Conservation (phyloP, 441 rosid species). For the Bruguiera hainesii region DNA sequence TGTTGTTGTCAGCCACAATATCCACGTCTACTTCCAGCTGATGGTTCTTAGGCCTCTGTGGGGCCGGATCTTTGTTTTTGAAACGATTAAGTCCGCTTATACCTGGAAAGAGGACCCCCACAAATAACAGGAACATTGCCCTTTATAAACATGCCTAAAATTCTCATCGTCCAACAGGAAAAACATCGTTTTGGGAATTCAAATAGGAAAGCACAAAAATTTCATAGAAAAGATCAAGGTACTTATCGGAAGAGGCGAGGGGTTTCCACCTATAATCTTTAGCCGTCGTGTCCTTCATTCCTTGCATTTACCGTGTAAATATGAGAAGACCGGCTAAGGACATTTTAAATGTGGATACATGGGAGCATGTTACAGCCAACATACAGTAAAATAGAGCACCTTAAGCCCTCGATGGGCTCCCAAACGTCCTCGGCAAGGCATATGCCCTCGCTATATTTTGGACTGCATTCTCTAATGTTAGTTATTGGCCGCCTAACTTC, state of each 20-base stretch:
- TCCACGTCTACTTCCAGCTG: slow-evolving; percentile 38
- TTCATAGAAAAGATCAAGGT: slow-evolving; percentile 17
- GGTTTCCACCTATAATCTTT: slow-evolving; percentile 24
- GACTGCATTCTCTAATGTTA: no score
- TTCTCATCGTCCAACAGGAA: no score
- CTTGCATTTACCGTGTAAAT: slow-evolving; percentile 25
- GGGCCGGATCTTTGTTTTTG: slow-evolving; percentile 29
- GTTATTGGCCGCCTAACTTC: no score
- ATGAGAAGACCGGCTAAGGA: not conserved
- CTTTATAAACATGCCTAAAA: not conserved
- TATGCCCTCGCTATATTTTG: no score
- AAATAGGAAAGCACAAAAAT: not conserved
- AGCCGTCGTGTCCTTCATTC: slow-evolving; percentile 33
- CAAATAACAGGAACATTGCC: slow-evolving; percentile 32
- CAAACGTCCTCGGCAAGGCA: slow-evolving; percentile 26
- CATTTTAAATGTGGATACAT: not conserved
- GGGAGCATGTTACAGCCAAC: not conserved
- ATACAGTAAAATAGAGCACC: slow-evolving; percentile 19
- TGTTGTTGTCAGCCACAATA: not conserved
- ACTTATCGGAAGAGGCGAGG: slow-evolving; percentile 35
- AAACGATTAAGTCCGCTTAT: slow-evolving; percentile 39
- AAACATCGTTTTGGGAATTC: no score
- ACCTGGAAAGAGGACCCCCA: slow-evolving; percentile 45
- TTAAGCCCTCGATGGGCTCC: slow-evolving; percentile 37
- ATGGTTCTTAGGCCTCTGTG: slow-evolving; percentile 32